Evolutionary conservation across 176 grass and related monocot species (phyloP).

Genomic region (Carex kokanica): DNA sequence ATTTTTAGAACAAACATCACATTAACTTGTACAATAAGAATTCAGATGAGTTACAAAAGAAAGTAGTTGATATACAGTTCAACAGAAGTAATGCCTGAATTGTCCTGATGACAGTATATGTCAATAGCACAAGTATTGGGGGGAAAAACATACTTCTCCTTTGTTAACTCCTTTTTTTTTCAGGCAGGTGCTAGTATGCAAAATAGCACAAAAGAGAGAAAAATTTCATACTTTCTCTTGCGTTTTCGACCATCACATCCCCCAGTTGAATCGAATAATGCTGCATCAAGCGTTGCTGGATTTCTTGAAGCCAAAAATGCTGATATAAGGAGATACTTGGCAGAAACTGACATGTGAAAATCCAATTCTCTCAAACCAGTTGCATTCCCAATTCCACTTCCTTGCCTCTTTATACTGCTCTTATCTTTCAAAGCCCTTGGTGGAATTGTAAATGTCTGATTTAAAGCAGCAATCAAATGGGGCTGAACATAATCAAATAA

Average conservation of each 20-base stretch:
- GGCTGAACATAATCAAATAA: conserved; percentile 75
- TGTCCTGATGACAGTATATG: not conserved
- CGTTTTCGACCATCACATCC: conserved; percentile 49
- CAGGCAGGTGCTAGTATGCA: not conserved
- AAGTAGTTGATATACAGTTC: not conserved
- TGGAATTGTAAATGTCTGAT: conserved; percentile 76
- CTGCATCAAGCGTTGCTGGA: conserved; percentile 81
- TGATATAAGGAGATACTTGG: conserved; percentile 79
- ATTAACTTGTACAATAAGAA: not conserved
- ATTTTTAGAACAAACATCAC: not conserved
- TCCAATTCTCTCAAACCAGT: conserved; percentile 49
- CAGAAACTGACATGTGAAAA: conserved; percentile 89
- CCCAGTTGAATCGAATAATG: conserved; percentile 91
- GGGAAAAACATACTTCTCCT: not conserved
- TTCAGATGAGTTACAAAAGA: not conserved
- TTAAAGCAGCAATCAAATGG: conserved; percentile 62
- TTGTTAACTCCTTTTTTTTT: not conserved
- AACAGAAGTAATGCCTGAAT: not conserved
- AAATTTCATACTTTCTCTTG: conserved; percentile 68
- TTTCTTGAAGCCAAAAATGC: conserved; percentile 90
- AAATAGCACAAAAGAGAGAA: not conserved
- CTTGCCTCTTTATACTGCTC: conserved; percentile 37
- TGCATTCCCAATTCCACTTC: conserved; percentile 30
- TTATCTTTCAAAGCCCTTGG: conserved; percentile 38
- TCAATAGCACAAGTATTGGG: not conserved